Evolutionary conservation across 768 basidiomycete genomes (phyloP), one percentile per base, ranked within the genome.

Genomic region (Agaricus sinodeliciosus): DNA sequence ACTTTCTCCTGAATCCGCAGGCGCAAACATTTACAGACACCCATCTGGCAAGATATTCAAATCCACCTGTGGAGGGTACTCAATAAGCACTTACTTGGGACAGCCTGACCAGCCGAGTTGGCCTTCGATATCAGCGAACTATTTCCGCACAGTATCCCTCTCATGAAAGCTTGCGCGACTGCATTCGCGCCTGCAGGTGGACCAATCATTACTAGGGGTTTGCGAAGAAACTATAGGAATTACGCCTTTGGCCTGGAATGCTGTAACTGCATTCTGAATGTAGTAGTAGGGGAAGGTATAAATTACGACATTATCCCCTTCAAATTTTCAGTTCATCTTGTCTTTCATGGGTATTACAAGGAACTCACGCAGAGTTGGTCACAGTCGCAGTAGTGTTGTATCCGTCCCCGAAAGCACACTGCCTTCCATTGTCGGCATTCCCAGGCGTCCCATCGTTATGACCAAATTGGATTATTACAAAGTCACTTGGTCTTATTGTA

Each of bases 281-380:
- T 77, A 78, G 55, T 77, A 78, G 60, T 59, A 76, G 25, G 69
- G 69, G 67, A 73, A 78, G 3, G 72, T 75, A 54, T 74, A 73
- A 25, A 78, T 72, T 36, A 72, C 63, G 19, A 69, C 61, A 57
- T 16, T 64, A 64, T 13, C 75, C 75, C 46, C 72, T 76, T 52
- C 34, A 31, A 22, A 15, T 51, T 35, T 45, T 49, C n/a, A 44
- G 44, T 1, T 13, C 12, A 46, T n/a, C 7, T 7, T 19, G 3
- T 11, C 1, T n/a, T 18, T 43, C 15, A 36, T 28, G 19, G 9
- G 31, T 9, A 43, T 9, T 26, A 40, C 37, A 7, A 39, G 40
- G 13, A 27, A 58, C 67, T 56, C 58, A 73, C 72, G 66, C 62
- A 18, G 72, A 48, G 34, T 62, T 63, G 3, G 65, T 67, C 18